A percentile compares a stretch with the other conserved stretches of the same genome.
These are phyloP conservation scores for Coemansia sp. DNA, from an alignment of 192 early-diverging fungal species.

Conservation along the genomic window DNA sequence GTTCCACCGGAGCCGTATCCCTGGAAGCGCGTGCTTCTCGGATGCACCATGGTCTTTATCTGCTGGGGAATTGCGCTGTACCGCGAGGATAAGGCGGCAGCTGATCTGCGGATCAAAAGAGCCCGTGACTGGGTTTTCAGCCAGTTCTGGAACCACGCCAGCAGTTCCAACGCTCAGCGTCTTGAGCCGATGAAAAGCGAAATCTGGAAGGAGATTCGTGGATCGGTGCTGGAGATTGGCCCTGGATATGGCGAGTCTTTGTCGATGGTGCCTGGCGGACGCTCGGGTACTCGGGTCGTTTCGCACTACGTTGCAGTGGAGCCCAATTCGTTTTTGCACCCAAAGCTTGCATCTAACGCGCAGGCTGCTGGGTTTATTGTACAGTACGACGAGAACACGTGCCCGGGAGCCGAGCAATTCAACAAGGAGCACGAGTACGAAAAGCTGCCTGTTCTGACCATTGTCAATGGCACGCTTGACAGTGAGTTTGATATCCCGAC, in stretches of 20 bases:
- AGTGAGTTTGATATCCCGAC: constrained; percentile 10
- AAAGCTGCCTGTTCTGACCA: constrained; percentile 13
- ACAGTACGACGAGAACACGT: constrained; percentile 23
- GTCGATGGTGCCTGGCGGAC: constrained; percentile 6
- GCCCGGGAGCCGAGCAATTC: constrained; percentile 8
- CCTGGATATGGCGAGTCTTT: constrained; percentile 32
- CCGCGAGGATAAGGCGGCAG: constrained; percentile 16
- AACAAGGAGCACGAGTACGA: neutral
- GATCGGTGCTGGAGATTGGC: constrained; percentile 37
- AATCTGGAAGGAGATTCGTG: constrained; percentile 32
- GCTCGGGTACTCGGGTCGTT: neutral
- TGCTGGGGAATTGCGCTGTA: constrained; percentile 24
- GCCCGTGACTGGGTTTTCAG: constrained; percentile 33
- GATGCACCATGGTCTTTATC: constrained; percentile 15
- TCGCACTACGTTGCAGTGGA: constrained; percentile 23
- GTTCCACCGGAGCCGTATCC: constrained; percentile 19
- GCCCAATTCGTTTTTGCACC: constrained; percentile 28
- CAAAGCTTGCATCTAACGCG: constrained; percentile 15
- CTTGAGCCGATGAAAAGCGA: constrained; percentile 13
- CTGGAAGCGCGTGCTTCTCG: constrained; percentile 25
- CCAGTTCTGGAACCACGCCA: constrained; percentile 24
- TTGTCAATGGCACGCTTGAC: constrained; percentile 46
- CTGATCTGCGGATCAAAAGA: constrained; percentile 5
- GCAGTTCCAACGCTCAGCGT: constrained; percentile 7
- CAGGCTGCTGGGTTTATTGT: constrained; percentile 18